Evolutionary conservation across 1,284 basidiomycete genomes (phyloP), one percentile per base, ranked within the genome.

Genomic region (Cryptococcus sp.): DNA sequence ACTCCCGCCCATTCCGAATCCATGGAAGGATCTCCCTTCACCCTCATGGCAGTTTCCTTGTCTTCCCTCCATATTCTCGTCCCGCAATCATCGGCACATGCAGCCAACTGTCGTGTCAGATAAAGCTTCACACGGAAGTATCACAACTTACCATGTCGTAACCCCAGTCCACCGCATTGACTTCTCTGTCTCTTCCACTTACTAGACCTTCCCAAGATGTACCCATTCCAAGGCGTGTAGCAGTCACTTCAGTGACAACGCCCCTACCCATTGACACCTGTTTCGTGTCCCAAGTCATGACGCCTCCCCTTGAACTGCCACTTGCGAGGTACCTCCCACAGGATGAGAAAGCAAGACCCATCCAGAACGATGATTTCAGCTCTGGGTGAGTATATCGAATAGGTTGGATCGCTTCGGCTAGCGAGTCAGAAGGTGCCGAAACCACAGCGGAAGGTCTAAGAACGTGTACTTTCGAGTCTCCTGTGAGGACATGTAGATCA

Each of bases 161-260:
- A 5, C 67, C 76, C 72, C 72, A 74, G 58, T 76, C 76, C 0
- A 76, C 64, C 2, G 74, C 72, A 7, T 66, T 61, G 0, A 76
- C 68, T 53, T 76, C 72, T 5, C 67, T 58, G 46, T 63, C 58
- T 30, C 61, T 45, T 5, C 15, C 48, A 33, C 42, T 7, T 23
- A 14, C 34, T 23, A 23, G 23, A n/a, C 46, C 52, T 34, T 50
- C 6, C 41, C 15, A 15, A 5, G 46, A 13, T 4, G 50, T 36
- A 4, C 62, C 59, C 44, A 64, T 37, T 1, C 58, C 49, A 11
- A 67, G 49, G 34, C 57, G 49, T 15, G 60, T 63, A 6, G 60
- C 68, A 14, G 35, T 31, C 6, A 57, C 50, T 43, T 61, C 55
- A 53, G n/a, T 54, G 53, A 14, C 41, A 30, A 23, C 34, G 23